Evolutionary conservation across 2,329 filamentous ascomycete species (phyloP), one percentile per base, ranked within the genome.

Genomic region (Botrytis fabae): DNA sequence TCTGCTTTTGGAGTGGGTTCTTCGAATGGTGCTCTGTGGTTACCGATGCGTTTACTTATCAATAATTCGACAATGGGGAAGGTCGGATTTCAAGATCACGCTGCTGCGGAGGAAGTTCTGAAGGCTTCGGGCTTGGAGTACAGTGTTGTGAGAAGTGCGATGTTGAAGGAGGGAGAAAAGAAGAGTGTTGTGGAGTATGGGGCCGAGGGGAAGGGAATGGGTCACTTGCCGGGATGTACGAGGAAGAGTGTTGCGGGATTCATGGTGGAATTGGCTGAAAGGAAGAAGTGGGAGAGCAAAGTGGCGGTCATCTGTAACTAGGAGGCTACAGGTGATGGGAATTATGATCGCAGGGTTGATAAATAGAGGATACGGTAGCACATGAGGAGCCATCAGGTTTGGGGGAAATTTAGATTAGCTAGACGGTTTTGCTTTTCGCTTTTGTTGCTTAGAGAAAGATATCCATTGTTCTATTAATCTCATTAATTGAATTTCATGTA

Each of bases 1-100:
- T 86, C 84, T 20, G 83, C 85, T 1, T 84, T 86, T 74, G 87
- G 87, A 18, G 83, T 84, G 1, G 85, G 84, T 0, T 78, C 81
- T 44, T 87, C 86, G 7, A 85, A 81, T 78, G 40, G 73, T 0
- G 83, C 83, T 68, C 77, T 87, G 73, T 79, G 82, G 61, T 83
- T 80, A 48, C 78, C 84, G 1, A 76, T 88, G 75, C 81, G 83
- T 25, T 72, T 82, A 48, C 74, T 87, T n/a, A 84, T 89, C 76
- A 81, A 78, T 46, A 79, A 85, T 60, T 84, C 82, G 51, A 84
- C 85, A 73, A 86, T 71, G 28, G 80, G 76, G 46, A 80, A 76
- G 32, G 80, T 83, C 44, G 84, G 84, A 64, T 82, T 84, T 42
- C 79, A 83, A 1, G 87, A 88, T 72, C 87, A 88, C 73, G 81